A percentile compares a stretch with the other conserved stretches of the same genome.
Evolutionary conservation across 106 monocot species (phyloP).

Genomic region (Xerophyta viscosa): DNA sequence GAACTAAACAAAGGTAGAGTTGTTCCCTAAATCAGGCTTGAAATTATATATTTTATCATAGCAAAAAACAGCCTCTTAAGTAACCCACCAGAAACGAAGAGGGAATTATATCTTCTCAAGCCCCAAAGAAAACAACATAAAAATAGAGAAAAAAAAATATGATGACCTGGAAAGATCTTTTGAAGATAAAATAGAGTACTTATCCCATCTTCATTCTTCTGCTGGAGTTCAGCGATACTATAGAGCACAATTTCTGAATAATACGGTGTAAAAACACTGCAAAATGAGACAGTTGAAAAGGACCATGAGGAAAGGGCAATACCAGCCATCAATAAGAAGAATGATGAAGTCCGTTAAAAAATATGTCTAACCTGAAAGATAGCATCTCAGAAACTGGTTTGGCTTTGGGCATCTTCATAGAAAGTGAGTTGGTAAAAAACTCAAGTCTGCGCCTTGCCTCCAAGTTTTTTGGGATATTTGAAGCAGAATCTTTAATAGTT

Average conservation of each 20-base stretch:
- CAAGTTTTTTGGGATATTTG: conserved; percentile 69
- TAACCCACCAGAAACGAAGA: background rate
- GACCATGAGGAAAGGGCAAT: no score
- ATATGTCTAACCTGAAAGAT: conserved; percentile 59
- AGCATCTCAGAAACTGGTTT: conserved; percentile 73
- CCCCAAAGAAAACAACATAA: no score
- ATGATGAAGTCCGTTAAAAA: no score
- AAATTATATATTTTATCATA: no score
- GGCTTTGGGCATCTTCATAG: conserved; percentile 71
- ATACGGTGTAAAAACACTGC: conserved; percentile 93
- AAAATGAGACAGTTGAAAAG: conserved; percentile 11
- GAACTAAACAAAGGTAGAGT: no score
- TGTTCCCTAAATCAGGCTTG: no score
- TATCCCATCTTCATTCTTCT: conserved; percentile 92
- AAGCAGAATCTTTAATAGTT: conserved; percentile 81
- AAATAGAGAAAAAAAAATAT: background rate
- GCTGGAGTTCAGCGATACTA: conserved; percentile 60
- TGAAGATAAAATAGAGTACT: conserved; percentile 81
- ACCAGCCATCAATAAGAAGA: no score
- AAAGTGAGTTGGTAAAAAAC: conserved; percentile 84
- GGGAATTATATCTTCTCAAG: background rate
- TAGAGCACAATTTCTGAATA: conserved; percentile 73
- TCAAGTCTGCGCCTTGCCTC: conserved; percentile 76
- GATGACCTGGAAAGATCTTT: conserved; percentile 83
- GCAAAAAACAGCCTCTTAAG: no score